Evolutionary conservation across 2,329 filamentous ascomycete species (phyloP), one percentile per base, ranked within the genome.

Genomic region (Lachnellula suecica): DNA sequence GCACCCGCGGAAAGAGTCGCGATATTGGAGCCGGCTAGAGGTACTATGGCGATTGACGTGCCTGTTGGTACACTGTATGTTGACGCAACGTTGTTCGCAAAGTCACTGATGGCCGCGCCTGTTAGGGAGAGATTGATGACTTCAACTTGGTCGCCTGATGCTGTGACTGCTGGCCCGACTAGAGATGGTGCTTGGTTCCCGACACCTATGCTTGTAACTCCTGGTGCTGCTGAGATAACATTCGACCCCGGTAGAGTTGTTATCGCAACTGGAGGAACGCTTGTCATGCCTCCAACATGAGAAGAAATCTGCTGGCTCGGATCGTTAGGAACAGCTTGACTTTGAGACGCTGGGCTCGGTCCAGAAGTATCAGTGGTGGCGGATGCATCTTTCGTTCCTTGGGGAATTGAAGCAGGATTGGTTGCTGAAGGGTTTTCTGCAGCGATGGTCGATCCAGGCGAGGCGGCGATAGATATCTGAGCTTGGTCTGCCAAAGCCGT

Each of bases 11-110:
- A 4, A 11, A 43, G 48, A 7, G 52, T 47, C 13, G 54, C 48
- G n/a, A 52, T 17, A 17, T 8, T 52, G 45, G 58, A 48, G 13
- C 44, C 53, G 4, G 7, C 49, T n/a, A n/a, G n/a, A n/a, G n/a
- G n/a, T n/a, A n/a, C n/a, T 19, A 58, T 41, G 13, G 53, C 31
- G 5, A 55, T 15, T 22, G 20, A 17, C 22, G 43, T 23, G 11
- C 17, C 11, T 24, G 40, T 42, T 43, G 46, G 47, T 15, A 27
- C 10, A 4, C n/a, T 11, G 17, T 42, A 42, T 19, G 37, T 47
- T 5, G 46, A 29, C 7, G 11, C 46, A 22, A 11, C 37, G 22
- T 38, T 24, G 20, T 34, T 41, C 2, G 24, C 15, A 4, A n/a
- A 29, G 5, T 40, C 35, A 3, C 34, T 29, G 23, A 49, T 37